Conservation (phyloP, 371 early-diverging fungal species). For the Lichtheimia hyalospora region DNA sequence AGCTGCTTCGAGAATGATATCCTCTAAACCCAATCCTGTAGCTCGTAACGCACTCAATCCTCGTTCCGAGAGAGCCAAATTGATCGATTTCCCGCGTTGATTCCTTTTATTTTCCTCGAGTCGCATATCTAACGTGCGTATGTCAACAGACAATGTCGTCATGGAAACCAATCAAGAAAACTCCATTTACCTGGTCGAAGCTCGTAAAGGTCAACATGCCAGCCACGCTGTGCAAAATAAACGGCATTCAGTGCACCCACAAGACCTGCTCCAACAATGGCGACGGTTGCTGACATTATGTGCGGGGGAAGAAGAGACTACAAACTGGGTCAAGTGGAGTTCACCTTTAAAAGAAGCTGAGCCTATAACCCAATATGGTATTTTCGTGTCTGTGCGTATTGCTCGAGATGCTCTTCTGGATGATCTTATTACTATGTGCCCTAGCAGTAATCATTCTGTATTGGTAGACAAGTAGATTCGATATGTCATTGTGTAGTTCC, state of each 20-base stretch:
- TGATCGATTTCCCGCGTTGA: conserved; percentile 83
- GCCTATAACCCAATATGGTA: too few relatives aligned
- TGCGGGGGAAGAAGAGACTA: too few relatives aligned
- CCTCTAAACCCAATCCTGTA: conserved; percentile 66
- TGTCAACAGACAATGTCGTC: not conserved
- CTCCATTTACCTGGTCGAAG: conserved; percentile 72
- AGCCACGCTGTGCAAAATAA: conserved; percentile 91
- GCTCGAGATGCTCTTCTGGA: too few relatives aligned
- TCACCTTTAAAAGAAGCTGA: too few relatives aligned
- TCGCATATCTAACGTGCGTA: conserved; percentile 58
- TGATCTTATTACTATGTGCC: too few relatives aligned
- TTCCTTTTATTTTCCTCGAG: conserved; percentile 57
- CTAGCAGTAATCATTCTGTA: too few relatives aligned
- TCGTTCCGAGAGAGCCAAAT: conserved; percentile 90
- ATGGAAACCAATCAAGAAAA: conserved; percentile 1
- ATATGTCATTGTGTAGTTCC: too few relatives aligned
- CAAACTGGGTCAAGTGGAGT: too few relatives aligned
- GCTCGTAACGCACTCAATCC: conserved; percentile 83
- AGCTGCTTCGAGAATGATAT: conserved; percentile 63
- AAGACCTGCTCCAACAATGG: conserved; percentile 91
- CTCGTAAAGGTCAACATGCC: conserved; percentile 88
- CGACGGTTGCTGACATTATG: conserved; percentile 35
- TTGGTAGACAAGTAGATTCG: too few relatives aligned
- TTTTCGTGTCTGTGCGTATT: too few relatives aligned
- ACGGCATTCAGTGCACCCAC: conserved; percentile 90